Conservation (phyloP, 257 asterid genomes). For the Thymus quinquecostatus region DNA sequence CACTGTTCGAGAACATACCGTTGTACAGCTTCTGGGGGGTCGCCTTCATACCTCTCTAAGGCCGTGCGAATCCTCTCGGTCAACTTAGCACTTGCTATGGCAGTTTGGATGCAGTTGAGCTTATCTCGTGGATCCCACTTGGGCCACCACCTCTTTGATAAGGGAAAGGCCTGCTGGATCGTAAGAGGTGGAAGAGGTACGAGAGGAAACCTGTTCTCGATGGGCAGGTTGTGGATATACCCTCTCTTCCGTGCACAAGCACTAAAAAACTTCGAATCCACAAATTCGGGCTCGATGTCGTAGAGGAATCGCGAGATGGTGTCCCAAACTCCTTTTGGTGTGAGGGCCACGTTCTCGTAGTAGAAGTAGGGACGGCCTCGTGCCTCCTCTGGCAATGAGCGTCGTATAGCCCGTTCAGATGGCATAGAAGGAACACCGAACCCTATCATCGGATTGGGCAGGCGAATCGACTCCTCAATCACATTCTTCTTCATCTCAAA, state of each 20-base stretch:
- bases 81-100: constrained; percentile 51
- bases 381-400: constrained; percentile 46
- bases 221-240: constrained; percentile 62
- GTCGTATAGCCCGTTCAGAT: constrained; percentile 27
- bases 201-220: constrained; percentile 56
- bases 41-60: constrained; percentile 52
- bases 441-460: constrained; percentile 76
- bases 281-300: constrained; percentile 63
- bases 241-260: constrained; percentile 69
- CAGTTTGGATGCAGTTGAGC: constrained; percentile 61
- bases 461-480: constrained; percentile 44
- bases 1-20: constrained; percentile 62
- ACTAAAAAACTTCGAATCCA: constrained; percentile 58
- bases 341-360: constrained; percentile 66
- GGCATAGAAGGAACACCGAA: constrained; percentile 52
- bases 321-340: constrained; percentile 81
- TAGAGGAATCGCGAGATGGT: constrained; percentile 51
- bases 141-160: constrained; percentile 66
- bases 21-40: constrained; percentile 58
- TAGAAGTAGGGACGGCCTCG: constrained; percentile 61
- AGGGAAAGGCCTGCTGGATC: constrained; percentile 56
- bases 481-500: constrained; percentile 34
- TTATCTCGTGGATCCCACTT: constrained; percentile 60
- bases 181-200: constrained; percentile 60
- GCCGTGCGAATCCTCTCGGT: constrained; percentile 50